Percentiles rank a stretch among this genome's conserved stretches.
Conservation (phyloP, 371 early-diverging fungal genomes). For the Apophysomyces trapeziformis region DNA sequence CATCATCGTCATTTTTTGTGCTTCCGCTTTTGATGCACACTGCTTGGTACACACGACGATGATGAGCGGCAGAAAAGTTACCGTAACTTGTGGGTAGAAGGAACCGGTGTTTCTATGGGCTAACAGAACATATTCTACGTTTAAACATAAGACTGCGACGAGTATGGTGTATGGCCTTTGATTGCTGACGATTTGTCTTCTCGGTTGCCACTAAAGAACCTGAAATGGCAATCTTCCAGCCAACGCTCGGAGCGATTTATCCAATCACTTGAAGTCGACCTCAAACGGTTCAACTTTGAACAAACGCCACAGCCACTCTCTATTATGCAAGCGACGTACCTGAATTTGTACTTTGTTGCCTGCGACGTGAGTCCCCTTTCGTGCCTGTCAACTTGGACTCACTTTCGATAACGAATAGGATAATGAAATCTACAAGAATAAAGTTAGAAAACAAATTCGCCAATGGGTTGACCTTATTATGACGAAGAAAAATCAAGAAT, state of each 20-base stretch:
- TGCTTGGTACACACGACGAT: background rate
- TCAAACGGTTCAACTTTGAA: constrained; percentile 66
- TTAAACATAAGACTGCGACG: constrained; percentile 65
- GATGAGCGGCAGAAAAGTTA: constrained; percentile 47
- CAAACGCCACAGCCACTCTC: constrained; percentile 60
- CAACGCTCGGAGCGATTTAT: constrained; percentile 66
- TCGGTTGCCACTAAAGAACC: constrained; percentile 82
- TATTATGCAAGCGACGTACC: constrained; percentile 65
- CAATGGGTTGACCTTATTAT: constrained; percentile 82
- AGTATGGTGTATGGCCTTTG: constrained; percentile 77
- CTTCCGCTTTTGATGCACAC: too few species aligned
- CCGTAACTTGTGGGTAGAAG: constrained; percentile 40
- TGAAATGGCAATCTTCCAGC: constrained; percentile 84
- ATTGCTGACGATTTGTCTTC: constrained; percentile 71
- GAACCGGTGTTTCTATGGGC: too few species aligned
- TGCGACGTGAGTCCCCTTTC: constrained; percentile 66
- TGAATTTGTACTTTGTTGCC: constrained; percentile 83
- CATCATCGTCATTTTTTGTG: too few species aligned
- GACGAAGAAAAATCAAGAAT: constrained; percentile 87
- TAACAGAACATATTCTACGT: background rate
- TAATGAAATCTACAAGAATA: constrained; percentile 79
- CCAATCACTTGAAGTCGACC: constrained; percentile 68
- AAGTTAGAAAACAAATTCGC: constrained; percentile 75
- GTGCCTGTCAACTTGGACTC: background rate
- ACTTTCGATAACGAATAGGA: constrained; percentile 56